phyloP scores from a whole-genome alignment of 176 grass and related monocot genomes.

The Themeda triandra region DNA sequence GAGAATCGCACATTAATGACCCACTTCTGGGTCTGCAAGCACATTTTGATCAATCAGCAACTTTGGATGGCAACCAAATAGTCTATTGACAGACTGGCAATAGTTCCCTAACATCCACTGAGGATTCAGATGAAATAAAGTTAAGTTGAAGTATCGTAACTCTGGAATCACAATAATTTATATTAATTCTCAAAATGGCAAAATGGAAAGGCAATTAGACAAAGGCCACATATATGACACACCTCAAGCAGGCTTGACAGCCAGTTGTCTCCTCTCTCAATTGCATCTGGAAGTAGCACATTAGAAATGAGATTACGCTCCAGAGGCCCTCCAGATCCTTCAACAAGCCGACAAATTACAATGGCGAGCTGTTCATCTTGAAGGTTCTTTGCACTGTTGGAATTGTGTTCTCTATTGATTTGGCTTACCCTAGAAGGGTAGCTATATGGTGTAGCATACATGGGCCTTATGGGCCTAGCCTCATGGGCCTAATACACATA shows the following conservation, averaged over 20 bases:
- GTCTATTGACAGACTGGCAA: conserved; percentile 52
- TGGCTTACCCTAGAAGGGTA: too few species aligned
- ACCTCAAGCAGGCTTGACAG: conserved; percentile 93
- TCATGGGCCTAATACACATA: too few species aligned
- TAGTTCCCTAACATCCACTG: conserved; percentile 96
- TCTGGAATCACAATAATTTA: conserved; percentile 21
- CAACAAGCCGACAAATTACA: conserved; percentile 80
- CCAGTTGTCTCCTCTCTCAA: conserved; percentile 86
- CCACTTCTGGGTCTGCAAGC: conserved; percentile 71
- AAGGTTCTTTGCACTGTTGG: conserved; percentile 95
- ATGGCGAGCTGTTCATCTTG: conserved; percentile 89
- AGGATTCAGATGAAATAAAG: conserved; percentile 41
- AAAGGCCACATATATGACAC: conserved; percentile 33
- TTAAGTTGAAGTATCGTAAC: conserved; percentile 27
- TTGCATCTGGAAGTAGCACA: conserved; percentile 69
- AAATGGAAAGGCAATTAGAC: background rate
- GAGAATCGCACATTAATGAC: conserved; percentile 75
- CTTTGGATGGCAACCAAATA: conserved; percentile 49
- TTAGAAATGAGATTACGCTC: conserved; percentile 77
- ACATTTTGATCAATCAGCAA: conserved; percentile 32
- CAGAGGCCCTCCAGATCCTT: conserved; percentile 70
- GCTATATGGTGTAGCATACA: too few species aligned
- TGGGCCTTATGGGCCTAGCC: too few species aligned
- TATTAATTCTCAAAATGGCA: conserved; percentile 20
- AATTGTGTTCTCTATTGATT: too few species aligned